A percentile compares a stretch with the other conserved stretches of the same genome.
Conservation (phyloP, 768 basidiomycete species). For the Leccinum imitatum region DNA sequence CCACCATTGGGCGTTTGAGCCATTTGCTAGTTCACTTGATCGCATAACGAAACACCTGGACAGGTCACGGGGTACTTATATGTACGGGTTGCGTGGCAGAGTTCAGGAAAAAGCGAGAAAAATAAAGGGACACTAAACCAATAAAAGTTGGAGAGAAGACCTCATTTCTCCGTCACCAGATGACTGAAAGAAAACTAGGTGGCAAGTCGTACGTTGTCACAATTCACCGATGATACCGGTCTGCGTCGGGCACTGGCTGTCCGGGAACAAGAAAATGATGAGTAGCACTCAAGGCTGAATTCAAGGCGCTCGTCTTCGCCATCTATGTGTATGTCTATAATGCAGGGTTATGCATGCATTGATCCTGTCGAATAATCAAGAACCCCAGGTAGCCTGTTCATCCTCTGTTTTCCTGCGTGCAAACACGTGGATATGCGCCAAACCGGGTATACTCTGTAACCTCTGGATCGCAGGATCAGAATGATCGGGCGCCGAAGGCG, state of each 20-base stretch:
- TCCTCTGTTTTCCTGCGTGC: conserved; percentile 51
- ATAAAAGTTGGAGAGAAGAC: background rate
- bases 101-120: background rate
- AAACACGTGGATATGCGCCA: conserved; percentile 89
- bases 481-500: background rate
- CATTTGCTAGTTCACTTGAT: no score
- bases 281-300: background rate
- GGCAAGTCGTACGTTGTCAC: background rate
- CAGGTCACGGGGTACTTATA: no score
- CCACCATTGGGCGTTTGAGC: no score
- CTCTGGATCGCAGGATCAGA: conserved; percentile 43
- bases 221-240: background rate
- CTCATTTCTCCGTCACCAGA: background rate
- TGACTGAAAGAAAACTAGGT: background rate
- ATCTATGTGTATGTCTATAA: conserved; percentile 9
- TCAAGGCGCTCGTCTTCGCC: conserved; percentile 2
- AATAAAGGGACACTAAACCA: background rate
- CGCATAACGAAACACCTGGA: no score
- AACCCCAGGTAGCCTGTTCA: conserved; percentile 21
- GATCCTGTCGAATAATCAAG: conserved; percentile 3
- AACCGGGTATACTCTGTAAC: conserved; percentile 80
- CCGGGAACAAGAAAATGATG: background rate
- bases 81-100: no score
- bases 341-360: background rate
- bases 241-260: background rate